Evolutionary conservation across 2,329 filamentous ascomycete species (phyloP).

Genomic region (Colletotrichum lini): DNA sequence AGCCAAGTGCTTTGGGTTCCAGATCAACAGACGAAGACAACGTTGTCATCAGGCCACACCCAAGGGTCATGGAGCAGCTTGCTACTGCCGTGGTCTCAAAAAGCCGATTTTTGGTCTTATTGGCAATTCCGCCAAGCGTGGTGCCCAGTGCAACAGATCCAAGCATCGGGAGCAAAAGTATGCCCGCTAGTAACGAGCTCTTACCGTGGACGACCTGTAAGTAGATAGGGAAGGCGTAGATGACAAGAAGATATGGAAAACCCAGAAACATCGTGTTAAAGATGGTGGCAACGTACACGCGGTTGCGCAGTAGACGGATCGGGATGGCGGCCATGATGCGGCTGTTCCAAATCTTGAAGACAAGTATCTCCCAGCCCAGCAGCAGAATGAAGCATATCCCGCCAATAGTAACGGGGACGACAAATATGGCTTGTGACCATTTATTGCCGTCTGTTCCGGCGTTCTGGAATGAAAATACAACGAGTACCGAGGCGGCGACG

Average conservation of each 20-base stretch:
- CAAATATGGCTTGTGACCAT: constrained; percentile 60
- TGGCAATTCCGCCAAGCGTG: constrained; percentile 58
- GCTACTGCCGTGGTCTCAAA: constrained; percentile 61
- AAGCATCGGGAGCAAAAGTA: constrained; percentile 69
- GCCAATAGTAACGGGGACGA: constrained; percentile 58
- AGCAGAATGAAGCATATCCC: constrained; percentile 53
- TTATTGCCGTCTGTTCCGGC: constrained; percentile 54
- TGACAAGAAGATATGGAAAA: constrained; percentile 64
- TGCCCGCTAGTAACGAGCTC: constrained; percentile 60
- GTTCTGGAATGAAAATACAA: constrained; percentile 72
- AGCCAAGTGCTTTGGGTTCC: constrained; percentile 63
- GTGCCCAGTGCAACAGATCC: constrained; percentile 63
- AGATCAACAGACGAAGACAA: constrained; percentile 47
- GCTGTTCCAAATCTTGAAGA: constrained; percentile 50
- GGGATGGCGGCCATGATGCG: constrained; percentile 62
- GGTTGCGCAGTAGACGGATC: constrained; percentile 62
- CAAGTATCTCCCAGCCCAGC: constrained; percentile 56
- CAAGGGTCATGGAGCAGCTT: constrained; percentile 60
- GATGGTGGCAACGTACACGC: constrained; percentile 58
- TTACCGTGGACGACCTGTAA: constrained; percentile 66
- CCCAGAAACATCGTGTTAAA: constrained; percentile 64
- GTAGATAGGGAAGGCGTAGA: constrained; percentile 65
- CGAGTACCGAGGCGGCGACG: constrained; percentile 66
- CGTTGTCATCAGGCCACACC: constrained; percentile 63
- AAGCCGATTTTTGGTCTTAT: constrained; percentile 56